A percentile compares a stretch with the other conserved stretches of the same genome.
These are phyloP conservation scores for Melampsora larici-populina DNA, from an alignment of 1,284 basidiomycete species.

Conservation along the genomic window DNA sequence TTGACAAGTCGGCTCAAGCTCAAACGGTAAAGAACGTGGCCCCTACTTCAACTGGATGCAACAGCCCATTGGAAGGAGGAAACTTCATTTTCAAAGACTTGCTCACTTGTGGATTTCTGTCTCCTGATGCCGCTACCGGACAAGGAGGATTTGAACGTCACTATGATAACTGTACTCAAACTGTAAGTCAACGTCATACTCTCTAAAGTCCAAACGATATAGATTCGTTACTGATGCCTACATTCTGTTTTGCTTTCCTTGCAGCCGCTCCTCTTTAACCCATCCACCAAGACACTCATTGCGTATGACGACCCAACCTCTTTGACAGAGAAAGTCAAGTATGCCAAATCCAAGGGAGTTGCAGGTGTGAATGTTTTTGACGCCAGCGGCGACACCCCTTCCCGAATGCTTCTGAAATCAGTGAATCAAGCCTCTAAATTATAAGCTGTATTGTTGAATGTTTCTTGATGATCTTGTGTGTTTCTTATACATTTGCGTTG, in stretches of 20 bases:
- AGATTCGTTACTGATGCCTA: too few relatives aligned
- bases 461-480: too few relatives aligned
- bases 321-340: constrained; percentile 16
- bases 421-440: constrained; percentile 8
- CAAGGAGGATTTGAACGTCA: too few relatives aligned
- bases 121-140: constrained; percentile 9
- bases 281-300: constrained; percentile 34
- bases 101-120: constrained; percentile 17
- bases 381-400: constrained; percentile 32
- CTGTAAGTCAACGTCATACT: constrained; percentile 14
- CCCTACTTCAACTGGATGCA: neutral
- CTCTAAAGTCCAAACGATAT: neutral
- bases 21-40: neutral
- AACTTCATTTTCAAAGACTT: constrained; percentile 30
- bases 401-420: constrained; percentile 18
- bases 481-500: too few relatives aligned
- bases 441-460: neutral
- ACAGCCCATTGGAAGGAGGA: constrained; percentile 3
- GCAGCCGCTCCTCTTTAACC: constrained; percentile 38
- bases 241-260: neutral
- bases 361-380: too few relatives aligned
- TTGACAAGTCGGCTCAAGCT: constrained; percentile 21
- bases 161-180: constrained; percentile 36
- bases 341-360: constrained; percentile 15
- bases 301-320: constrained; percentile 36